Evolutionary conservation across 192 early-diverging fungal genomes (phyloP).

Genomic region (Coemansia sp.): DNA sequence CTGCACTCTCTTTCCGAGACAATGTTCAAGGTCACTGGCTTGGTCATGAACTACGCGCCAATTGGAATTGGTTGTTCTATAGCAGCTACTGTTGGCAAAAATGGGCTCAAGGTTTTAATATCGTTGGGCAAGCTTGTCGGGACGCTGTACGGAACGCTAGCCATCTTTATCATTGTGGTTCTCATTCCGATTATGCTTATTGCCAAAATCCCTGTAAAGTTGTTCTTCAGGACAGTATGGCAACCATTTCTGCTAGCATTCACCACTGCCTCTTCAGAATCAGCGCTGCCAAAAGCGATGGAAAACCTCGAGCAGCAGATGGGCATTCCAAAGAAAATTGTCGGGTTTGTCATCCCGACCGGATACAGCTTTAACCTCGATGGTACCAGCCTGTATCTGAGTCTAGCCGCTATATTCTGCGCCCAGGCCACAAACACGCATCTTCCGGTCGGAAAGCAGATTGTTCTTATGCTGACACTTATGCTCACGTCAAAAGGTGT

Average conservation of each 20-base stretch:
- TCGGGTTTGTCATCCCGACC: constrained; percentile 64
- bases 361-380: constrained; percentile 81
- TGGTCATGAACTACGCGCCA: constrained; percentile 67
- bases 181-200: constrained; percentile 61
- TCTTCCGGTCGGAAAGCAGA: constrained; percentile 57
- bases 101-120: constrained; percentile 58
- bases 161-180: constrained; percentile 58
- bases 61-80: constrained; percentile 65
- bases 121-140: constrained; percentile 67
- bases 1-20: constrained; percentile 55
- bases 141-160: constrained; percentile 57
- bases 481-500: constrained; percentile 70
- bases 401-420: constrained; percentile 62
- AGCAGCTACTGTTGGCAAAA: constrained; percentile 59
- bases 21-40: constrained; percentile 63
- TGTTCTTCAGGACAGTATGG: constrained; percentile 53
- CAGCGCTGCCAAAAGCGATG: constrained; percentile 67
- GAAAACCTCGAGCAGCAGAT: constrained; percentile 62
- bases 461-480: constrained; percentile 63
- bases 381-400: constrained; percentile 72
- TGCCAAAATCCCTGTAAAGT: constrained; percentile 54
- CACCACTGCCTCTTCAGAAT: constrained; percentile 70
- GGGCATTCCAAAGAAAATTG: constrained; percentile 64
- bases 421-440: constrained; percentile 61
- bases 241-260: constrained; percentile 72